Percentiles rank a stretch among this genome's conserved stretches.
Evolutionary conservation across 1,284 basidiomycete genomes (phyloP).

Genomic region (Trametes polyzona): DNA sequence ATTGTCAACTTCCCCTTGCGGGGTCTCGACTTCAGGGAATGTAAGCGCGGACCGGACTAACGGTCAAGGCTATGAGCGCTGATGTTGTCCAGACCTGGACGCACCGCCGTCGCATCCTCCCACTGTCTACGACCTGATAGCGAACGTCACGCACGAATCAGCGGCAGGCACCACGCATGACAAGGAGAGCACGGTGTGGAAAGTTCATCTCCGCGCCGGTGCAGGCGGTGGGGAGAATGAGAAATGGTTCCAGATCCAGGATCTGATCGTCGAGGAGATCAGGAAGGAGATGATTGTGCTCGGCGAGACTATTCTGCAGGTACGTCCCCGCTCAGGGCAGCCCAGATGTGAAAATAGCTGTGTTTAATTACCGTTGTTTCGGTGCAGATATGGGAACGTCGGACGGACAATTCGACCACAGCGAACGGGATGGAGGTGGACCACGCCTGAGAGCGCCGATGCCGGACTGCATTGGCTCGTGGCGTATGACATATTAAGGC

Average conservation of each 20-base stretch:
- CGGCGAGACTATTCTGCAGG: constrained; percentile 95
- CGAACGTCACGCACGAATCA: constrained; percentile 95
- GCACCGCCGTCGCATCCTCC: constrained; percentile 58
- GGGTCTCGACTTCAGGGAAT: constrained; percentile 89
- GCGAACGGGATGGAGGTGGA: constrained; percentile 34
- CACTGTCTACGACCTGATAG: constrained; percentile 91
- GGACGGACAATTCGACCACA: constrained; percentile 24
- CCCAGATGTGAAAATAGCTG: background rate
- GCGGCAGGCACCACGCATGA: constrained; percentile 92
- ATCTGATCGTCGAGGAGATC: constrained; percentile 94
- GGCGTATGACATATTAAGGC: background rate
- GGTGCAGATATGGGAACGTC: constrained; percentile 72
- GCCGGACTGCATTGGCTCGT: background rate
- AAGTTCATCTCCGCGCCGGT: constrained; percentile 84
- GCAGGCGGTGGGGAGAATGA: constrained; percentile 82
- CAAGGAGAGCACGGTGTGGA: constrained; percentile 89
- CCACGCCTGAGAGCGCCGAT: constrained; percentile 1
- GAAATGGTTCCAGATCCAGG: constrained; percentile 97
- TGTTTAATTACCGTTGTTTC: background rate
- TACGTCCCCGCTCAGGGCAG: constrained; percentile 37
- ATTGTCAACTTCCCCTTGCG: constrained; percentile 97
- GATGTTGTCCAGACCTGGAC: constrained; percentile 69
- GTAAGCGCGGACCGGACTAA: constrained; percentile 44
- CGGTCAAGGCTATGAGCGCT: background rate
- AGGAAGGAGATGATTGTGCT: constrained; percentile 98